phyloP scores from a whole-genome alignment of 306 rosid genomes.

The Quercus berberidifolia region DNA sequence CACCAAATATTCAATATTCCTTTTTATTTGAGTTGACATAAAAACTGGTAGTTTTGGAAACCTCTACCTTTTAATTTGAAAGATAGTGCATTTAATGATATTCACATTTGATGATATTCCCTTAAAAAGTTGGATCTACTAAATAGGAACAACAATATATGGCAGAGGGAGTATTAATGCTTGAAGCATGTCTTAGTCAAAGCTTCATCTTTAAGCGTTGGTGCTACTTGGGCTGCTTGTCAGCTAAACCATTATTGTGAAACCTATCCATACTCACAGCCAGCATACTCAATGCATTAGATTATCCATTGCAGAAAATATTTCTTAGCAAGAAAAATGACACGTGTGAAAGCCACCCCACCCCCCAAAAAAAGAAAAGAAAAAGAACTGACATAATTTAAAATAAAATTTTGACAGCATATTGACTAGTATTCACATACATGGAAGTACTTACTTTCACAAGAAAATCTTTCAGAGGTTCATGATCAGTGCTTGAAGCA shows the following conservation, averaged over 20 bases:
- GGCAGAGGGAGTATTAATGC: background rate
- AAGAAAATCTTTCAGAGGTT: conserved; percentile 65
- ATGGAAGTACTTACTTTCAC: conserved; percentile 54
- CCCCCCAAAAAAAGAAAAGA: too few relatives aligned
- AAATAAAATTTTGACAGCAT: background rate
- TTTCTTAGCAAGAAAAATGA: background rate
- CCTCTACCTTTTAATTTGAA: too few relatives aligned
- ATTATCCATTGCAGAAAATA: background rate
- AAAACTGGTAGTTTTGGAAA: too few relatives aligned
- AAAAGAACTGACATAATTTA: background rate
- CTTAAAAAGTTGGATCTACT: too few relatives aligned
- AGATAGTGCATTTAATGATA: too few relatives aligned
- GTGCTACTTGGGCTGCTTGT: background rate
- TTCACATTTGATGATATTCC: too few relatives aligned
- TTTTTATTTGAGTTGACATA: too few relatives aligned
- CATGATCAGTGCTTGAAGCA: conserved; percentile 53
- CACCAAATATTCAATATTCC: too few relatives aligned
- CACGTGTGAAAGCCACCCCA: background rate
- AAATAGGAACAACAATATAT: background rate
- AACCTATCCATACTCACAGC: background rate
- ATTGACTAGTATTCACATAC: background rate
- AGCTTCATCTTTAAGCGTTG: too few relatives aligned
- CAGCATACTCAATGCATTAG: background rate
- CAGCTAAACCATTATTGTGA: background rate
- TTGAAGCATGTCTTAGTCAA: background rate